A percentile compares a stretch with the other conserved stretches of the same genome.
These are phyloP conservation scores for Xylaria intraflava DNA, from an alignment of 495 filamentous ascomycete species.

Conservation along the genomic window DNA sequence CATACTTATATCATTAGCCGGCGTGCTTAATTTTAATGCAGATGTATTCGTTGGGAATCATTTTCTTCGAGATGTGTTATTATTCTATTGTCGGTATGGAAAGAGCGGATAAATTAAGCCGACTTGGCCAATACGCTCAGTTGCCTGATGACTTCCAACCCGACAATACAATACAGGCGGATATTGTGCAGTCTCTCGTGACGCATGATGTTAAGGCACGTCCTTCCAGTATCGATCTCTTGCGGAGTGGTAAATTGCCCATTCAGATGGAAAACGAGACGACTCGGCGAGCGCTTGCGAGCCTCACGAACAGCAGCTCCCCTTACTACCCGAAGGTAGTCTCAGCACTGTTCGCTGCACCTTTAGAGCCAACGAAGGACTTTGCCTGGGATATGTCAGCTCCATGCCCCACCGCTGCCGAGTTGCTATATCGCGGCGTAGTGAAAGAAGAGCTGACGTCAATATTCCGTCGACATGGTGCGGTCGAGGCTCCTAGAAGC, in stretches of 20 bases:
- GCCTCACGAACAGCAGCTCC: slow-evolving; percentile 72
- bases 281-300: slow-evolving; percentile 71
- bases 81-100: slow-evolving; percentile 81
- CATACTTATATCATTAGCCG: neutral
- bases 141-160: slow-evolving; percentile 71
- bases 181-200: slow-evolving; percentile 73
- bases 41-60: slow-evolving; percentile 96
- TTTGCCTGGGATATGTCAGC: slow-evolving; percentile 76
- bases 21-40: slow-evolving; percentile 25
- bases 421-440: slow-evolving; percentile 62
- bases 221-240: slow-evolving; percentile 77
- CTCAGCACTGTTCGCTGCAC: slow-evolving; percentile 67
- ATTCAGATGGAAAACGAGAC: slow-evolving; percentile 88
- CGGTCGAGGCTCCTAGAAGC: slow-evolving; percentile 69
- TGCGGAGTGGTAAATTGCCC: slow-evolving; percentile 82
- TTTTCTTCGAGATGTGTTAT: slow-evolving; percentile 97
- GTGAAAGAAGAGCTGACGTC: slow-evolving; percentile 68
- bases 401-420: slow-evolving; percentile 45
- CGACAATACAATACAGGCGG: slow-evolving; percentile 62
- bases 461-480: slow-evolving; percentile 88
- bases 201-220: slow-evolving; percentile 74
- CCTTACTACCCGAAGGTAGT: slow-evolving; percentile 89
- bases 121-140: slow-evolving; percentile 57
- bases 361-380: slow-evolving; percentile 69
- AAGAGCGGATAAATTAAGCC: slow-evolving; percentile 65